Evolutionary conservation across 2,329 filamentous ascomycete genomes (phyloP), one percentile per base, ranked within the genome.

Genomic region (Ascochyta rabiei): DNA sequence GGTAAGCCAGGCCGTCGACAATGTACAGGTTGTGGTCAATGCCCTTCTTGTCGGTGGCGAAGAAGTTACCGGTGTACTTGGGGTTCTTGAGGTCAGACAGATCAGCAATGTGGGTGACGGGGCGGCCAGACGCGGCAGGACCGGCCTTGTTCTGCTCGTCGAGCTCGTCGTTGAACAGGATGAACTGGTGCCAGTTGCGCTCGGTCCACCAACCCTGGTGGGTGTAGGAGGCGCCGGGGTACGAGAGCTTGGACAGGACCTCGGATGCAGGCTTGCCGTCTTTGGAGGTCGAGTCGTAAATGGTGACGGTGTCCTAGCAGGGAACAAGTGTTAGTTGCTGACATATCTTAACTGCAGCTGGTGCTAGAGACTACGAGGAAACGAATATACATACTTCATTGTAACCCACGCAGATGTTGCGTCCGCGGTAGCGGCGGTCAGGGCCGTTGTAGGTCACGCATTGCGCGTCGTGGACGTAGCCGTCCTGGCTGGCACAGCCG

Each of bases 401-500:
- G 74, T 82, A 84, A 28, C 79, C 80, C 67, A 82, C 81, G 77
- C 82, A 85, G 62, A 85, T 82, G 45, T 84, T 81, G 8, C 75
- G 74, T 12, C 78, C 80, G 3, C 71, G 66, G 69, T 81, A 84
- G 30, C 74, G 67, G 30, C 69, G 68, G 59, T 84, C 77, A 0
- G 82, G 82, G 0, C 82, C 82, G 8, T 76, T 77, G 73, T 83
- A 83, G 35, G 79, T 78, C 8, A 86, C 72, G 66, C 83, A 86
- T 70, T 86, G 83, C 2, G 84, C 83, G 62, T 86, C 84, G 67
- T 86, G 84, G 5, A 85, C 82, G 66, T 86, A 86, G 48, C 83
- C 83, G 66, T 85, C 83, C 33, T 79, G 67, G 35, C 76, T 72
- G 8, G 81, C 80, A 63, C 67, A 86, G 16, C 83, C 84, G 9